These are phyloP conservation scores for Sphagnum fallax DNA, from an alignment of 228 moss, liverwort and hornwort genomes.

Conservation along the genomic window DNA sequence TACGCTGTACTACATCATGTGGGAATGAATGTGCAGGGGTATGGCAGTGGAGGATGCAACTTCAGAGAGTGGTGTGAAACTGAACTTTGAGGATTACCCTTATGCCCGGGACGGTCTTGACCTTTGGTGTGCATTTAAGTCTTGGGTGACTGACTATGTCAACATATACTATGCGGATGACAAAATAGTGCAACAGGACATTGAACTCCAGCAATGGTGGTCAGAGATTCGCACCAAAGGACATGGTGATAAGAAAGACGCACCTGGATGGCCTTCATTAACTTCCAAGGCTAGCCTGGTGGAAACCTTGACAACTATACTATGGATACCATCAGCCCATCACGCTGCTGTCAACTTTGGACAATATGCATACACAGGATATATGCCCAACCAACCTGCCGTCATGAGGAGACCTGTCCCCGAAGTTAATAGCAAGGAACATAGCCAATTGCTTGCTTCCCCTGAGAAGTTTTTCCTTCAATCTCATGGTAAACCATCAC, in stretches of 20 bases:
- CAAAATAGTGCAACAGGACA: constrained; percentile 15
- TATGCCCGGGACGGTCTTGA: constrained; percentile 46
- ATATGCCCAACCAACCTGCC: constrained; percentile 40
- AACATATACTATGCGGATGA: constrained; percentile 36
- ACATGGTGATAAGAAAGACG: constrained; percentile 48
- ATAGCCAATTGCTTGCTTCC: constrained; percentile 16
- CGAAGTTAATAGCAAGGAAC: constrained; percentile 15
- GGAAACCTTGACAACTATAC: constrained; percentile 35
- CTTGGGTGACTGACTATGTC: constrained; percentile 41
- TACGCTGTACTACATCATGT: too few species aligned
- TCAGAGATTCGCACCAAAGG: constrained; percentile 34
- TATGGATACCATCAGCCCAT: constrained; percentile 38
- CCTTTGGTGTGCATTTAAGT: constrained; percentile 43
- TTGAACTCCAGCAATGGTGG: constrained; percentile 60
- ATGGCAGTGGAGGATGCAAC: constrained; percentile 39
- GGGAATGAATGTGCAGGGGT: constrained; percentile 23
- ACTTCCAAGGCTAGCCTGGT: constrained; percentile 20
- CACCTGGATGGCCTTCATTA: constrained; percentile 39
- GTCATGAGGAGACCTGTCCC: constrained; percentile 40
- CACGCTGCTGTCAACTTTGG: constrained; percentile 65
- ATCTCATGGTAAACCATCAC: constrained; percentile 13
- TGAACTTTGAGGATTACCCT: constrained; percentile 48
- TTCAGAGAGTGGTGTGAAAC: constrained; percentile 23
- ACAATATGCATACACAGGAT: constrained; percentile 39
- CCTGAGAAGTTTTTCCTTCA: constrained; percentile 40